These are phyloP conservation scores for Myriosclerotinia curreyana DNA, from an alignment of 2,329 filamentous ascomycete genomes.

Conservation along the genomic window DNA sequence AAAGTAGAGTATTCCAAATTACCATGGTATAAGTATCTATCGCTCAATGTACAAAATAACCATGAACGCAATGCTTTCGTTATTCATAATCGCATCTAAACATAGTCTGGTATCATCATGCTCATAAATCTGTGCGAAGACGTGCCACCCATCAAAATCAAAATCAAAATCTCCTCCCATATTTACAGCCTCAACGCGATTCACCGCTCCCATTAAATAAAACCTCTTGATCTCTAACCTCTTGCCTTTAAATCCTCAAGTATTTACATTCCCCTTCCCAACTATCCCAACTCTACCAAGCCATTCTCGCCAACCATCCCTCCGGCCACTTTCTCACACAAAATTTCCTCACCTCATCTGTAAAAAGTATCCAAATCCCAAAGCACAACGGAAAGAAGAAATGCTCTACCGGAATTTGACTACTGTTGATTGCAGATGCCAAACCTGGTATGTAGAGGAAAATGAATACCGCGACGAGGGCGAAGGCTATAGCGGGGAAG, in stretches of 20 bases:
- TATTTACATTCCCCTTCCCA: not conserved
- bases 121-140: not conserved
- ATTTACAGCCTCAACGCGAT: not conserved
- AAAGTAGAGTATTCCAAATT: too few species aligned
- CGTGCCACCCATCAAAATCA: not conserved
- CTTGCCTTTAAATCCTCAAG: not conserved
- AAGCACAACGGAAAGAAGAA: conserved; percentile 75
- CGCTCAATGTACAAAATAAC: not conserved
- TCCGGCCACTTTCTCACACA: conserved; percentile 56
- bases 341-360: conserved; percentile 66
- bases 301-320: conserved; percentile 55
- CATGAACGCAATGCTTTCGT: not conserved
- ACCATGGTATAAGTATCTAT: too few species aligned
- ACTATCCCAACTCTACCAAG: conserved; percentile 51
- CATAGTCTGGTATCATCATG: not conserved
- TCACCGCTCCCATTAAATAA: not conserved
- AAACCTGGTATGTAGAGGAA: conserved; percentile 65
- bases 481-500: conserved; percentile 66
- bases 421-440: conserved; percentile 58
- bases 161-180: not conserved
- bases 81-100: not conserved
- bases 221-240: not conserved
- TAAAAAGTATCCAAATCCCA: conserved; percentile 57
- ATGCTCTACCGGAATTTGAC: conserved; percentile 63
- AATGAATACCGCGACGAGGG: conserved; percentile 64